Evolutionary conservation across 495 filamentous ascomycete genomes (phyloP), one percentile per base, ranked within the genome.

Genomic region (Ascobolus immersus): DNA sequence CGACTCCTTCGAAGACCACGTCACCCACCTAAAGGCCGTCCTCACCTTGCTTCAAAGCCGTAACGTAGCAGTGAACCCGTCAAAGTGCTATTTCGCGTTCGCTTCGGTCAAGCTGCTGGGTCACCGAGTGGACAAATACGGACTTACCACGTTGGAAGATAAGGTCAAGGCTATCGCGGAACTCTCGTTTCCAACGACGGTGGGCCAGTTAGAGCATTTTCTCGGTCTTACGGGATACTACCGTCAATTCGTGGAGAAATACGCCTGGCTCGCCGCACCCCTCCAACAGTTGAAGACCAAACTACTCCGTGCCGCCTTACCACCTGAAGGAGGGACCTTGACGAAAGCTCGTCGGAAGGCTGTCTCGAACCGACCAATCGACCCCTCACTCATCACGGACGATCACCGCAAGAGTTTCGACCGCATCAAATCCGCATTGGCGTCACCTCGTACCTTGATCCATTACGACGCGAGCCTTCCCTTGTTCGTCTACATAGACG

Each of bases 181-280:
- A 9, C 14, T 38, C 2, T 5, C 7, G 12, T 4, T 12, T 7
- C 35, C 28, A 0, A 18, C 0, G 2, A 38, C 17, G 2, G 3
- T 38, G 7, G 26, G 26, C 1, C 26, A 38, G 10, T 1, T 38
- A 11, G 21, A 28, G 12, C 28, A 30, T 5, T 2, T 38, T 2
- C 12, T 38, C 0, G 35, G 35, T 2, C 18, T 38, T 19, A 32
- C 32, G 26, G 17, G 28, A 12, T 38, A 38, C 20, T 38, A 38
- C 13, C 1, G 28, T 7, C 22, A 38, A 20, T 38, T 38, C 17
- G 32, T 38, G 4, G 3, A 2, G 17, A 26, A 28, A 20, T 38
- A 22, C 12, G 8, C 28, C 1, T 32, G 22, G 13, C 30, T 38
- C 11, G 35, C 28, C 1, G 20, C 18, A 2, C 35, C 19, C 0